Base-by-base conservation (phyloP, 805 yeast genomes). In the Wickerhamomyces strasburgensis region DNA sequence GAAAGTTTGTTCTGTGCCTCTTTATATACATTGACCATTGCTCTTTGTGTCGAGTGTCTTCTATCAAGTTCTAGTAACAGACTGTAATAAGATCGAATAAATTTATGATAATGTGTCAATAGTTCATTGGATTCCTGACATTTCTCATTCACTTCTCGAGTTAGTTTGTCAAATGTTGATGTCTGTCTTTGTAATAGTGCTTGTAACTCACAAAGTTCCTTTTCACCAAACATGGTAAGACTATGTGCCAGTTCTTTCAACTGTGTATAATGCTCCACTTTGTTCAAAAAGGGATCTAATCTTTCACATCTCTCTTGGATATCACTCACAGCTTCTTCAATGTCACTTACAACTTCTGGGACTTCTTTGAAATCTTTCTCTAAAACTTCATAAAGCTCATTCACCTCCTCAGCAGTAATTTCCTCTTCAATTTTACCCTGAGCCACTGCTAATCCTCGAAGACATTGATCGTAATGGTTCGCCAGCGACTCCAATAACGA, bases 391-490 rank as follows among this genome's bases (percentile, higher is more conserved):
- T 67, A 56, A 11, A 75, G 53, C 46, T 73, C 69, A 19, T 47
- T 35, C 40, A 62, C 62, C 37, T 64, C 68, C 1, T 40, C 48
- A 6, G 42, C 52, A 4, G 55, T 38, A 0, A 55, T 44, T 11
- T 46, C 37, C 10, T 27, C 16, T 1, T 57, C 51, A n/a, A 61
- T 53, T 16, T 56, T 50, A n/a, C 70, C 58, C 6, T 64, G 42
- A 0, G 34, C 33, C 13, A 62, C 47, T 5, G 60, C 59, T 3
- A 63, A 51, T 8, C 75, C 83, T 42, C 72, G 61, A 10, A 62
- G 48, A 47, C 95, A 84, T 53, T 84, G 87, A 57, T 88, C 96
- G 50, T 79, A 86, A 60, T 88, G 96, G 37, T 75, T 75, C 9
- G 95, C 81, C 32, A 88, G 63, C 50, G 88, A 75, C 38, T 77